Evolutionary conservation across 2,329 filamentous ascomycete genomes (phyloP), one percentile per base, ranked within the genome.

Genomic region (Xylaria multiplex): DNA sequence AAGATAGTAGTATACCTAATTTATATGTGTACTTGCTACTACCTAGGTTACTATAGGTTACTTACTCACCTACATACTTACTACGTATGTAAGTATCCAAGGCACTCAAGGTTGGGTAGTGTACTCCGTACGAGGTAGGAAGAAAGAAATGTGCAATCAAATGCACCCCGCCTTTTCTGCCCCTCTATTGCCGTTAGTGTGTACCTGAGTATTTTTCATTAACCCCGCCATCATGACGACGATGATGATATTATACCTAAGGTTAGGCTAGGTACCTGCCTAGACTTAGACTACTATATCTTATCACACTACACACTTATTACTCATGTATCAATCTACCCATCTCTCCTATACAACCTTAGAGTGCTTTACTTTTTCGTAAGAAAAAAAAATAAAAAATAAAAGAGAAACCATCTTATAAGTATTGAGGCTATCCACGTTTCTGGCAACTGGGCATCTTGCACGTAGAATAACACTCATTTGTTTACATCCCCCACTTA

Each of bases 111-210:
- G 8, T 9, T 11, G 13, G 35, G 35, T 2, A 40, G 35, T 9
- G 13, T 2, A 40, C 37, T 50, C 53, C 16, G 35, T 37, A 37
- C 35, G 27, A 40, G 53, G n/a, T 6, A 49, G 6, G 43, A 5
- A 14, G 22, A 54, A 59, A 59, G 22, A 54, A 59, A 59, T 61
- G 57, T 66, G 64, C 37, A 55, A 53, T 52, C 49, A 46, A 52
- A 64, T 53, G 65, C 65, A 67, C 65, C 65, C 65, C 65, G 65
- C 65, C 65, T 64, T 66, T 63, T 67, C 35, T 64, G 65, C 65
- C 65, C 65, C 61, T 60, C 61, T 35, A 61, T 59, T 22, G 8
- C 45, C 40, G 16, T 16, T 24, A 48, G 6, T 30, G 13, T 37
- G 40, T 60, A 46, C 24, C 32, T 16, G 24, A 30, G 22, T 35